Conservation (phyloP, 306 rosid species). For the Acacia confusa region DNA sequence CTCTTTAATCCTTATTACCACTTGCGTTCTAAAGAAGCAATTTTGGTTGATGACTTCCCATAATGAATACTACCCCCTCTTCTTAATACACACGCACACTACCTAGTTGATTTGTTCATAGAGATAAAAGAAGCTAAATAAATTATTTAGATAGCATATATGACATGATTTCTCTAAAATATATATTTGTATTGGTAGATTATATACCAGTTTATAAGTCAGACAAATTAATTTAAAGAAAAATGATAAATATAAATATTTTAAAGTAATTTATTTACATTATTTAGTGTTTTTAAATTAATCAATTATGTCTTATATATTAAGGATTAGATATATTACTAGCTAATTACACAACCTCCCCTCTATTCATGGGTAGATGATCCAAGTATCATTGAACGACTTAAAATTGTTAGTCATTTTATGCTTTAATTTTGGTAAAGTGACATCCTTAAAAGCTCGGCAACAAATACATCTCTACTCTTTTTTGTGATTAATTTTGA, state of each 20-base stretch:
- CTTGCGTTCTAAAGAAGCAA: constrained; percentile 4
- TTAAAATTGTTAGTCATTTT: background rate
- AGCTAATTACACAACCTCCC: background rate
- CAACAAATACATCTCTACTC: background rate
- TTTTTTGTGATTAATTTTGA: background rate
- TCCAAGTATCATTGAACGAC: background rate
- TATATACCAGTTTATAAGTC: too few relatives aligned
- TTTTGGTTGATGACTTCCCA: constrained; percentile 23
- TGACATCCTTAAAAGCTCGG: background rate
- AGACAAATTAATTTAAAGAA: too few relatives aligned
- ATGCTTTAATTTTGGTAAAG: background rate
- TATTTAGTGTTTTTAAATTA: too few relatives aligned
- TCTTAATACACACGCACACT: too few relatives aligned
- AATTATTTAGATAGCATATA: too few relatives aligned
- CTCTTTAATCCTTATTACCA: constrained; percentile 15
- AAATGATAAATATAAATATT: too few relatives aligned
- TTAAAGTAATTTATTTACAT: too few relatives aligned
- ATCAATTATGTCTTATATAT: too few relatives aligned
- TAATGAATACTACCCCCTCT: background rate
- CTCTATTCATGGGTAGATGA: constrained; percentile 22
- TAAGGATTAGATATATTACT: background rate
- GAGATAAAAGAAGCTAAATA: too few relatives aligned
- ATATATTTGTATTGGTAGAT: too few relatives aligned
- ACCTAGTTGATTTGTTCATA: too few relatives aligned
- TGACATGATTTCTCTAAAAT: too few relatives aligned